Conservation (phyloP, 306 rosid genomes). For the Astragalus membranaceus region DNA sequence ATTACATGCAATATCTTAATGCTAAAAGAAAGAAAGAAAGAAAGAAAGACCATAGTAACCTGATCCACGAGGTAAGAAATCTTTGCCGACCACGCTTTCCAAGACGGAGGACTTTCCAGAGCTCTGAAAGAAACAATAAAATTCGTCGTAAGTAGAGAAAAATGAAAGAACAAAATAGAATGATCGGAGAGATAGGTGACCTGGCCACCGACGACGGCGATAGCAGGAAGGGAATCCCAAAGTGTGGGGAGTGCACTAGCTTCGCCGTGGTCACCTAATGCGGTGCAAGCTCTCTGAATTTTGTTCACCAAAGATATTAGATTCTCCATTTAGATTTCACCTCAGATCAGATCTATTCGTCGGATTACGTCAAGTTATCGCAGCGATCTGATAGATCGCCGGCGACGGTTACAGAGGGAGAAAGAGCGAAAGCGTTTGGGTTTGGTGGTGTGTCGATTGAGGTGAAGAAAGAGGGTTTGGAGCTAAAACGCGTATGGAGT, state of each 20-base stretch:
- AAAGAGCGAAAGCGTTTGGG: not conserved
- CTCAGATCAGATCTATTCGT: constrained; percentile 11
- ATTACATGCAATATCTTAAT: not conserved
- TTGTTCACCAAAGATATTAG: constrained; percentile 80
- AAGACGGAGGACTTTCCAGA: constrained; percentile 93
- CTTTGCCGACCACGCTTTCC: constrained; percentile 96
- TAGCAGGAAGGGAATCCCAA: constrained; percentile 92
- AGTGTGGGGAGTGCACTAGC: constrained; percentile 83
- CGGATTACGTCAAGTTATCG: not conserved
- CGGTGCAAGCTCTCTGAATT: constrained; percentile 96
- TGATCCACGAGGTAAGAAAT: constrained; percentile 98
- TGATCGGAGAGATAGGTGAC: constrained; percentile 36
- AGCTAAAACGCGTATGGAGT: constrained; percentile 12
- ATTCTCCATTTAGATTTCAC: constrained; percentile 55
- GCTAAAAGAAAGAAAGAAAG: not conserved
- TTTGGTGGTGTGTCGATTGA: constrained; percentile 14
- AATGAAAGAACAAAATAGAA: not conserved
- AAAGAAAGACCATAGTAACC: constrained; percentile 27
- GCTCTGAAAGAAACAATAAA: constrained; percentile 40
- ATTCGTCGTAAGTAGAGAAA: not conserved
- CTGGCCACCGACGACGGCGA: constrained; percentile 98
- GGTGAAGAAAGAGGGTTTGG: not conserved
- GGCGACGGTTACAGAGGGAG: constrained; percentile 18
- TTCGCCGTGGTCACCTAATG: constrained; percentile 93
- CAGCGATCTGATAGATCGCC: constrained; percentile 8